phyloP scores from a whole-genome alignment of 257 asterid genomes.

The Nicotiana benthamiana region DNA sequence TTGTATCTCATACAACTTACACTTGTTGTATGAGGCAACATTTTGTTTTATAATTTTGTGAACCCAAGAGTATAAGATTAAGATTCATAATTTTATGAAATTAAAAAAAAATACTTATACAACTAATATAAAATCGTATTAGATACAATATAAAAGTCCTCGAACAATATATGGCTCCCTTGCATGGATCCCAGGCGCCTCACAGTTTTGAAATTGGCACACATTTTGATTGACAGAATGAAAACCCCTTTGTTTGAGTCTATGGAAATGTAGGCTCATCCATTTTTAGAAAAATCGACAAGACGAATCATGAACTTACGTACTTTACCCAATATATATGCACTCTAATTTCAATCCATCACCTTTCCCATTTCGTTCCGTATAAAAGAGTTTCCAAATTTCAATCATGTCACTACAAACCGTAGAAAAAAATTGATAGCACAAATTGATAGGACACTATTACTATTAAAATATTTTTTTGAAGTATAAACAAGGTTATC shows the following conservation, averaged over 20 bases:
- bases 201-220: not conserved
- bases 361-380: no score
- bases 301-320: not conserved
- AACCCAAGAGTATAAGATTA: no score
- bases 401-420: not conserved
- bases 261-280: not conserved
- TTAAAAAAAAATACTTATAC: no score
- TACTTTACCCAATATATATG: not conserved
- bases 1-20: no score
- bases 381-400: not conserved
- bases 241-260: not conserved
- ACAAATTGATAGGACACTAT: no score
- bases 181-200: not conserved
- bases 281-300: not conserved
- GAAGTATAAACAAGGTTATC: no score
- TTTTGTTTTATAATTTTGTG: no score
- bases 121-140: no score
- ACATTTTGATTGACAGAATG: not conserved
- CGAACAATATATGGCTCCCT: not conserved
- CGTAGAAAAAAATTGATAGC: not conserved
- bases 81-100: no score
- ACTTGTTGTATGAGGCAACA: no score
- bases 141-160: no score
- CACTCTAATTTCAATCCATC: not conserved
- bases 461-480: no score